Evolutionary conservation across 2,329 filamentous ascomycete species (phyloP), one percentile per base, ranked within the genome.

Genomic region (Nannizziopsis barbatae): DNA sequence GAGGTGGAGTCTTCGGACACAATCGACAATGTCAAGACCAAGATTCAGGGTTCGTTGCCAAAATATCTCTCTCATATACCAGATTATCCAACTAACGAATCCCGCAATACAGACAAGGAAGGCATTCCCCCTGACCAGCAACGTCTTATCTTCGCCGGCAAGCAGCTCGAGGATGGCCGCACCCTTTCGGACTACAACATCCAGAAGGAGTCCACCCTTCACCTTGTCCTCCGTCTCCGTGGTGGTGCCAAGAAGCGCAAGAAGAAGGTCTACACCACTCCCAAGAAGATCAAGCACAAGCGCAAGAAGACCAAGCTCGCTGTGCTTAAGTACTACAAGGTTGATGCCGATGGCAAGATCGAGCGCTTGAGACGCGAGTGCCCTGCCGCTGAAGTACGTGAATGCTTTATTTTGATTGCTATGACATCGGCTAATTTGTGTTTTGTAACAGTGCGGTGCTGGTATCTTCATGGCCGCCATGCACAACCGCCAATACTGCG

Each of bases 221-320:
- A 98, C 77, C 78, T 96, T 64, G 92, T 98, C 65, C 84, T 98
- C 65, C 87, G 92, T 71, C 88, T 98, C 55, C 92, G 90, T 81
- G 92, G 92, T 80, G 92, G 90, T 74, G 89, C 75, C 71, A 98
- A 98, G 88, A 95, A 96, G 86, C 83, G 93, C 75, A 98, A 98
- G 87, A 95, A 95, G 88, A 98, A 98, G 89, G 92, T 98, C 64
- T 98, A 98, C 86, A 96, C 87, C 72, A 98, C 92, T 68, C 92
- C 92, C 73, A 98, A 98, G 89, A 98, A 98, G 88, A 98, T 98
- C 85, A 98, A 98, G 92, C 92, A 98, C 84, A 98, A 98, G 89
- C 85, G 88, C 80, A 98, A 96, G 88, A 98, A 98, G 90, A 95
- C 86, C 83, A 98, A 98, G 85, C 79, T 98, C 73, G 92, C 92